A percentile compares a stretch with the other conserved stretches of the same genome.
These are phyloP conservation scores for Trichoderma gamsii DNA, from an alignment of 495 filamentous ascomycete species.

Conservation along the genomic window DNA sequence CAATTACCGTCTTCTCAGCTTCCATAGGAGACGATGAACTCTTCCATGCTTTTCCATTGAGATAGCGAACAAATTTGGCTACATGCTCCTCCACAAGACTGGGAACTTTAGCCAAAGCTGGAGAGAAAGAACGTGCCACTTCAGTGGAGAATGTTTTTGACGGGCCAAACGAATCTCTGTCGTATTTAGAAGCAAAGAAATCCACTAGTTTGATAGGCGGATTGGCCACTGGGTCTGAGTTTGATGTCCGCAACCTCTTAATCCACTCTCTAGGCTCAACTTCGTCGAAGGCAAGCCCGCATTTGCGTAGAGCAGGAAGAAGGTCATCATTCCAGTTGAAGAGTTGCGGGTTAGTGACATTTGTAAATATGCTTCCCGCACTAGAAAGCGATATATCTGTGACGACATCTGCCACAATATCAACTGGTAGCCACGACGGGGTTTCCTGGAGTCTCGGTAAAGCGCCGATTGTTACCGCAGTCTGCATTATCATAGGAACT, in stretches of 20 bases:
- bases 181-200: slow-evolving; percentile 46
- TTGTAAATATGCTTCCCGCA: slow-evolving; percentile 39
- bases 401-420: slow-evolving; percentile 43
- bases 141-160: neutral
- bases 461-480: slow-evolving; percentile 38
- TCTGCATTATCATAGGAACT: slow-evolving; percentile 56
- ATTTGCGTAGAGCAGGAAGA: slow-evolving; percentile 38
- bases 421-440: slow-evolving; percentile 50
- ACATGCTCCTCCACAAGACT: neutral
- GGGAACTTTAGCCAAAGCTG: neutral
- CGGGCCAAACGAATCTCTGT: slow-evolving; percentile 26
- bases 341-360: slow-evolving; percentile 43
- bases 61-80: neutral
- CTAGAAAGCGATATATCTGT: slow-evolving; percentile 26
- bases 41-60: neutral
- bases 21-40: neutral
- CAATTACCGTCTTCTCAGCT: neutral
- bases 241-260: slow-evolving; percentile 31
- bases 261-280: slow-evolving; percentile 47
- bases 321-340: slow-evolving; percentile 49
- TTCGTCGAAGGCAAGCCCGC: slow-evolving; percentile 40
- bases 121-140: neutral
- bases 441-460: slow-evolving; percentile 45
- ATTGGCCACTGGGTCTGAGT: slow-evolving; percentile 46
- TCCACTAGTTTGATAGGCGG: slow-evolving; percentile 55